Evolutionary conservation across 1,284 basidiomycete genomes (phyloP).

Genomic region (Phylloboletellus chloephorus): DNA sequence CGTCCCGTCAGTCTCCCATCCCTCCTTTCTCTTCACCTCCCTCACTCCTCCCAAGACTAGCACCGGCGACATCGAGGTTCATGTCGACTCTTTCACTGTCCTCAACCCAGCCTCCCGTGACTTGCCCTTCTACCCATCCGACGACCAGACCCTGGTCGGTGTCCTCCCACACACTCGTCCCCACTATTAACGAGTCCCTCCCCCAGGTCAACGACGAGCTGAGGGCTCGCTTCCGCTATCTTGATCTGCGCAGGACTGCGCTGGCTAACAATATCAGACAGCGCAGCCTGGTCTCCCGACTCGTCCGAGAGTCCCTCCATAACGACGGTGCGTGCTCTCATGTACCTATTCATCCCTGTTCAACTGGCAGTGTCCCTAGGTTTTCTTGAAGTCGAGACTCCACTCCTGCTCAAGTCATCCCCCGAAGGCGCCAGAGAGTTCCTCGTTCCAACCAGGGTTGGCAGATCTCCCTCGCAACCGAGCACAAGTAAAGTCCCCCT

Average conservation of each 20-base stretch:
- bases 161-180: constrained; percentile 9
- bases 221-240: constrained; percentile 78
- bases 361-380: constrained; percentile 38
- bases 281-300: constrained; percentile 75
- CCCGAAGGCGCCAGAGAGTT: constrained; percentile 95
- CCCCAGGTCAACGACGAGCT: constrained; percentile 78
- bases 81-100: constrained; percentile 63
- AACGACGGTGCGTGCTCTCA: constrained; percentile 50
- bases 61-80: constrained; percentile 77
- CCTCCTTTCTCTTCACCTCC: background rate
- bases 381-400: constrained; percentile 92
- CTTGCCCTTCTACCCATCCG: constrained; percentile 81
- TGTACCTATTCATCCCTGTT: constrained; percentile 7
- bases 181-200: constrained; percentile 20
- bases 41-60: constrained; percentile 39
- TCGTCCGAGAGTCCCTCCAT: constrained; percentile 71
- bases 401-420: constrained; percentile 86
- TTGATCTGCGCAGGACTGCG: constrained; percentile 77
- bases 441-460: constrained; percentile 79
- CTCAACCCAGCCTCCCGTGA: constrained; percentile 70
- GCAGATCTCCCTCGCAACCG: constrained; percentile 25
- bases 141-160: constrained; percentile 66
- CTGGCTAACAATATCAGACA: constrained; percentile 76
- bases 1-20: constrained; percentile 42
- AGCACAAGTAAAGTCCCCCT: constrained; percentile 37